phyloP scores from a whole-genome alignment of 2,329 filamentous ascomycete species.

The Tolypocladium cylindrosporum region DNA sequence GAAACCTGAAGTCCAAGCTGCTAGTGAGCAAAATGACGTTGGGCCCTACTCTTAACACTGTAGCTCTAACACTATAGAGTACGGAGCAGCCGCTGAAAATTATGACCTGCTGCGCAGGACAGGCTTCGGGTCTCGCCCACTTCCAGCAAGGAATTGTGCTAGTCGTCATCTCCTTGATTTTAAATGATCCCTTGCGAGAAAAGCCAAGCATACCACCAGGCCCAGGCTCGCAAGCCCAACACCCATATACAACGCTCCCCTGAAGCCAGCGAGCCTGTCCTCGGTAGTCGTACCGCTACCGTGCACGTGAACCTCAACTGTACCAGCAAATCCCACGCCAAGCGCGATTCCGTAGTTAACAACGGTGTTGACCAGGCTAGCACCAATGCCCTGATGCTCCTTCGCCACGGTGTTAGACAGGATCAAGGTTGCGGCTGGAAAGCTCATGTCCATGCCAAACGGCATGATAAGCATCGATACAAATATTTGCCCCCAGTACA shows the following conservation, averaged over 20 bases:
- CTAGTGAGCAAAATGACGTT: too few species aligned
- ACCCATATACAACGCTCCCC: constrained; percentile 20
- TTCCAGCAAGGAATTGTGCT: neutral
- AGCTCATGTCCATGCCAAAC: constrained; percentile 58
- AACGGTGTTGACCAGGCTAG: constrained; percentile 50
- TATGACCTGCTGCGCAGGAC: too few species aligned
- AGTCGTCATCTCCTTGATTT: neutral
- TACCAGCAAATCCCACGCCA: constrained; percentile 56
- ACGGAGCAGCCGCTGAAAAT: too few species aligned
- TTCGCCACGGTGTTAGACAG: constrained; percentile 41
- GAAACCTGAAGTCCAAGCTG: too few species aligned
- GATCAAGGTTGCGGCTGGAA: constrained; percentile 51
- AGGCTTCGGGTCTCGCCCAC: too few species aligned
- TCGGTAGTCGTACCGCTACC: constrained; percentile 8
- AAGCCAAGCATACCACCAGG: constrained; percentile 4
- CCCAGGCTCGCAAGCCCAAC: constrained; percentile 23
- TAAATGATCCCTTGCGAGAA: neutral
- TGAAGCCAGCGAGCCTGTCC: constrained; percentile 7
- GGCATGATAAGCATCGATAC: constrained; percentile 47
- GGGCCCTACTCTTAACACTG: too few species aligned
- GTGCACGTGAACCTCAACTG: constrained; percentile 39
- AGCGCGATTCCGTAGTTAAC: constrained; percentile 62
- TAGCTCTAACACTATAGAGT: too few species aligned
- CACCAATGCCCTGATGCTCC: constrained; percentile 35
- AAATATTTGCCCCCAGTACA: constrained; percentile 57